Conservation (phyloP, 352 stramenopile species). For the Pelagophyceae sp. region DNA sequence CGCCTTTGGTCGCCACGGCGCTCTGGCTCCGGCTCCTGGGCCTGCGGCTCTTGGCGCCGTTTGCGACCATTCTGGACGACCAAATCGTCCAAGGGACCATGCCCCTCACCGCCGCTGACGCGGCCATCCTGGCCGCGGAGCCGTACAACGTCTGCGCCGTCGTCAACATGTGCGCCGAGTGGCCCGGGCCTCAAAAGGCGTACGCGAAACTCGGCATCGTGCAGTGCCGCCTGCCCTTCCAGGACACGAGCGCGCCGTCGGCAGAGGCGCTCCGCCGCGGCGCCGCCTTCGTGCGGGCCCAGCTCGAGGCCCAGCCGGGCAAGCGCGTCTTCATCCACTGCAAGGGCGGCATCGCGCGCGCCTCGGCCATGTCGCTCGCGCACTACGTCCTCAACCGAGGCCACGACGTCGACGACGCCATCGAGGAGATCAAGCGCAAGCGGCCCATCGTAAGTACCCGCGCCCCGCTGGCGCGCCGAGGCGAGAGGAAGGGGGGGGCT, state of each 20-base stretch:
- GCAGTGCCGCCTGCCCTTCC: conserved; percentile 21
- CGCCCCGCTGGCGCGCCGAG: too few relatives aligned
- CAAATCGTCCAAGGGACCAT: conserved; percentile 28
- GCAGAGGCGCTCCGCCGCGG: conserved; percentile 7
- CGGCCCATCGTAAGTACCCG: not conserved
- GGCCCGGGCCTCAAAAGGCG: conserved; percentile 13
- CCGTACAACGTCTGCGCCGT: conserved; percentile 26
- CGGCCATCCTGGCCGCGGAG: conserved; percentile 11
- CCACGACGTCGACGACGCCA: not conserved
- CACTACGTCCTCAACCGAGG: conserved; percentile 28
- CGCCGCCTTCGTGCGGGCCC: conserved; percentile 17
- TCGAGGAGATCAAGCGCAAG: conserved; percentile 21
- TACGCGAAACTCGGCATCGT: conserved; percentile 22
- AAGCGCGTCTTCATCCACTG: conserved; percentile 28
- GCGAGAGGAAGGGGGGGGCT: too few relatives aligned
- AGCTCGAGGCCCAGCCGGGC: not conserved
- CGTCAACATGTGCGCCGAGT: conserved; percentile 31
- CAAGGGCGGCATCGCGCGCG: conserved; percentile 29
- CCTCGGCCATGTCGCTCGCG: conserved; percentile 23
- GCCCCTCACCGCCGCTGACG: conserved; percentile 23
- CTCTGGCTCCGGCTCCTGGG: conserved; percentile 6
- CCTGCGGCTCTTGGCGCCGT: conserved; percentile 22
- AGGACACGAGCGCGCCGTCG: conserved; percentile 24
- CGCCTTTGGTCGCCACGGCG: not conserved
- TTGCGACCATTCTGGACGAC: conserved; percentile 23